A percentile compares a stretch with the other conserved stretches of the same genome.
Conservation (phyloP, 805 yeast species). For the Cyberlindnera misumaiensis region DNA sequence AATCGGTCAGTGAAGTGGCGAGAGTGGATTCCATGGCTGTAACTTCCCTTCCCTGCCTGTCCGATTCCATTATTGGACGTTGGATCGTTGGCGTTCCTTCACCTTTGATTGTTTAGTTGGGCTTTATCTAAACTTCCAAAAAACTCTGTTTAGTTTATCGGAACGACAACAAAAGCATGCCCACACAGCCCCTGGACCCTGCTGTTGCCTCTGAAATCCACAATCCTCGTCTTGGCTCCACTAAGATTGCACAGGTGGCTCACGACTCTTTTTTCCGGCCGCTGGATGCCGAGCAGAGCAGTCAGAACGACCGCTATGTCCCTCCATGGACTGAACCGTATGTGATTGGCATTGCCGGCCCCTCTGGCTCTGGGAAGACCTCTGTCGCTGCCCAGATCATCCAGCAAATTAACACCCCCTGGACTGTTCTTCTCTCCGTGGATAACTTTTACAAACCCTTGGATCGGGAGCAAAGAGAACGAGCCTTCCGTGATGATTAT, state of each 20-base stretch:
- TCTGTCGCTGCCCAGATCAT: constrained; percentile 82
- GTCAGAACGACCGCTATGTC: constrained; percentile 30
- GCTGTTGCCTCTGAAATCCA: too few species aligned
- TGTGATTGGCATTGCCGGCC: constrained; percentile 82
- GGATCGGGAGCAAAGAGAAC: constrained; percentile 46
- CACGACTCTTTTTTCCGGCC: constrained; percentile 1
- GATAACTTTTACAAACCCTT: constrained; percentile 89
- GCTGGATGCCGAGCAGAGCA: neutral
- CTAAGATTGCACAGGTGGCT: neutral
- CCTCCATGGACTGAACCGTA: constrained; percentile 92
- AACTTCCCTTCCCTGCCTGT: too few species aligned
- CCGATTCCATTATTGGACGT: too few species aligned
- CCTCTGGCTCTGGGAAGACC: constrained; percentile 89
- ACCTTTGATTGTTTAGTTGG: too few species aligned
- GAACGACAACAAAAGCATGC: too few species aligned
- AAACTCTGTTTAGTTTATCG: too few species aligned
- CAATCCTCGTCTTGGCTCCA: neutral
- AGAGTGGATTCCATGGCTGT: too few species aligned
- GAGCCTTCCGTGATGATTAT: constrained; percentile 63
- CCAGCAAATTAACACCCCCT: constrained; percentile 74
- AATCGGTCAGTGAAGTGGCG: too few species aligned
- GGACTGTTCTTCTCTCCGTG: constrained; percentile 86
- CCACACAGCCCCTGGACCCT: too few species aligned
- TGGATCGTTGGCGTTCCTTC: too few species aligned
- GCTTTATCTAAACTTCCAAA: too few species aligned